Evolutionary conservation across 225 moss, liverwort and hornwort genomes (phyloP).

Genomic region (Pleurozium schreberi): DNA sequence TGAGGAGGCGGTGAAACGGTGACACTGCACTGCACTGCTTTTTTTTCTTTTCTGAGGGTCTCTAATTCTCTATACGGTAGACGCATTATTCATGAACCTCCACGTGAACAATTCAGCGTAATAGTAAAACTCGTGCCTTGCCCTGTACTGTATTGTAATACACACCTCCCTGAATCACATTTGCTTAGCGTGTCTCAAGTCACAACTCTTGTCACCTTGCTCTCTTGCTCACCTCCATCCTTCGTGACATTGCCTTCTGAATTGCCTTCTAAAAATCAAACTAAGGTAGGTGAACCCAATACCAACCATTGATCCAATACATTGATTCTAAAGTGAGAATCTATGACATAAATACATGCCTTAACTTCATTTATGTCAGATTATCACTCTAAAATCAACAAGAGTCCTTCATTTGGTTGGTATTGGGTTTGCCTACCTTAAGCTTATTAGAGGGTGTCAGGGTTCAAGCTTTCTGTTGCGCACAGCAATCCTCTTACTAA

Average conservation of each 20-base stretch:
- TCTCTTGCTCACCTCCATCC: background rate
- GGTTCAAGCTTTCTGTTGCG: background rate
- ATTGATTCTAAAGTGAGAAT: too few relatives aligned
- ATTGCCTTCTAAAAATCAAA: background rate
- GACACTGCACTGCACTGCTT: background rate
- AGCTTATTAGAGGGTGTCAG: background rate
- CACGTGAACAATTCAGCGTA: slow-evolving; percentile 18
- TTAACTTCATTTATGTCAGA: too few relatives aligned
- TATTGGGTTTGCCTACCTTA: too few relatives aligned
- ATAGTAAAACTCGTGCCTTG: slow-evolving; percentile 6
- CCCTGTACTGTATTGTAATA: slow-evolving; percentile 3
- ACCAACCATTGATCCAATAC: too few relatives aligned
- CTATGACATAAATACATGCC: too few relatives aligned
- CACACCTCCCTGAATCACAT: background rate
- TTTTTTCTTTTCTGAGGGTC: slow-evolving; percentile 5
- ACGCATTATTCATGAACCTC: slow-evolving; percentile 18
- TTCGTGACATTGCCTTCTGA: background rate
- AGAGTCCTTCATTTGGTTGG: too few relatives aligned
- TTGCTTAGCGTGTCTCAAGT: background rate
- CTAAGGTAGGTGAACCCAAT: too few relatives aligned
- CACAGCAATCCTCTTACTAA: background rate
- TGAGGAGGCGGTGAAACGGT: background rate
- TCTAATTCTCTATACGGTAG: slow-evolving; percentile 11
- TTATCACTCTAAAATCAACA: too few relatives aligned
- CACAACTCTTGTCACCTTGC: background rate